Conservation (phyloP, 2,329 filamentous ascomycete genomes). For the Neonectria faginata region DNA sequence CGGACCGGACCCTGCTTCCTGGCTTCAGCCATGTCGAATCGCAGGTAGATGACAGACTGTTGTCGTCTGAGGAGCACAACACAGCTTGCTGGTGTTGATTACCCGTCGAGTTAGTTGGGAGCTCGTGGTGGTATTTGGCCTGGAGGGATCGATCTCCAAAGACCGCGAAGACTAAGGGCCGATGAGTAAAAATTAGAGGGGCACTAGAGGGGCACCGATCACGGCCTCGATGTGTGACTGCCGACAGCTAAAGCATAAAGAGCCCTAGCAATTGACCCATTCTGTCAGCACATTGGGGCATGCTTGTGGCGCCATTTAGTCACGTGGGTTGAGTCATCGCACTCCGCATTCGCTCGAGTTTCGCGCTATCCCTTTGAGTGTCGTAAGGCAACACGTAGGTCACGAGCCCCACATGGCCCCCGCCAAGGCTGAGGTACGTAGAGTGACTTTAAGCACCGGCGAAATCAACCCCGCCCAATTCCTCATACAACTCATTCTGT, state of each 20-base stretch:
- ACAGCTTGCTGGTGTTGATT: conserved; percentile 8
- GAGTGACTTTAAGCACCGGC: no score
- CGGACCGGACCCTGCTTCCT: conserved; percentile 58
- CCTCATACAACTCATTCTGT: no score
- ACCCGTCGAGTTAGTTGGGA: conserved; percentile 1
- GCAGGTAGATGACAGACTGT: conserved; percentile 17
- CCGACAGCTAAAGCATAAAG: no score
- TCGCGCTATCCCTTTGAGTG: no score
- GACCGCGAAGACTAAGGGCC: neutral
- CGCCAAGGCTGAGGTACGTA: no score
- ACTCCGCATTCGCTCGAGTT: neutral
- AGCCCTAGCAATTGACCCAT: no score
- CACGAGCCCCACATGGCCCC: no score
- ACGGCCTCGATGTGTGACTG: conserved; percentile 11
- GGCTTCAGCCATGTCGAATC: conserved; percentile 44
- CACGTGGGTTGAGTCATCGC: no score
- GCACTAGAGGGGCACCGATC: conserved; percentile 28
- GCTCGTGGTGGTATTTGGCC: conserved; percentile 9
- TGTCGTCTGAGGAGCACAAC: conserved; percentile 16
- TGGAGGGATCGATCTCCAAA: conserved; percentile 12
- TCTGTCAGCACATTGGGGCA: neutral
- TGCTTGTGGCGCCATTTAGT: no score
- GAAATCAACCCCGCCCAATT: no score
- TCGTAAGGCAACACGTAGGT: no score
- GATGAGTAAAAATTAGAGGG: conserved; percentile 23